A percentile compares a stretch with the other conserved stretches of the same genome.
Conservation (phyloP, 2,329 filamentous ascomycete species). For the Zymoseptoria pseudotritici region DNA sequence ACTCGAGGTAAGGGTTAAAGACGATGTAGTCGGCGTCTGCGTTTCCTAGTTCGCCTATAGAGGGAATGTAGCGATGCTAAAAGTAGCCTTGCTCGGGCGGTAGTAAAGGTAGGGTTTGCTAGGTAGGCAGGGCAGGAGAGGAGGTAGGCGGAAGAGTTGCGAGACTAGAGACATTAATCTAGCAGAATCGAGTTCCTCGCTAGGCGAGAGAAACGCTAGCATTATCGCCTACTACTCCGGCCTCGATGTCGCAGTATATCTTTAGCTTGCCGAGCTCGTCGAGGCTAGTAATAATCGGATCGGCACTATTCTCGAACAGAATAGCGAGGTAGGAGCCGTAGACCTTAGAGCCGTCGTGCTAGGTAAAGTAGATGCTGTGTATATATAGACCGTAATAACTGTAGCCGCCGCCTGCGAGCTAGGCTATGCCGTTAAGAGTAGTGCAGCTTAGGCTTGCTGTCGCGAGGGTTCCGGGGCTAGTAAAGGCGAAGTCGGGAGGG, state of each 20-base stretch:
- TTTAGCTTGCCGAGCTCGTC: conserved; percentile 59
- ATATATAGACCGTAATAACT: conserved; percentile 53
- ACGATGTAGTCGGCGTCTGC: conserved; percentile 29
- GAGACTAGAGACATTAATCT: conserved; percentile 10
- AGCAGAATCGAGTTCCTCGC: conserved; percentile 12
- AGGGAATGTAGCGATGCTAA: conserved; percentile 43
- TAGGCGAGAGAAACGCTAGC: conserved; percentile 12
- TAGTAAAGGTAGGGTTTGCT: neutral
- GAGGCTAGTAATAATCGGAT: conserved; percentile 53
- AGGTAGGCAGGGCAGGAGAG: conserved; percentile 5
- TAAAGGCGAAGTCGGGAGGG: conserved; percentile 33
- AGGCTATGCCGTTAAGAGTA: conserved; percentile 45
- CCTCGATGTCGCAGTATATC: conserved; percentile 23
- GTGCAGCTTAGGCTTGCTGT: conserved; percentile 35
- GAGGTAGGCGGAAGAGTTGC: neutral
- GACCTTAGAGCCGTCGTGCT: conserved; percentile 39
- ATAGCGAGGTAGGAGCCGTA: conserved; percentile 50
- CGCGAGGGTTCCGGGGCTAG: conserved; percentile 31
- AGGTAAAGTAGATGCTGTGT: conserved; percentile 48
- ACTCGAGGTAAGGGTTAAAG: conserved; percentile 1
- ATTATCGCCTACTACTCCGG: conserved; percentile 5
- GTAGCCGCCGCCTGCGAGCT: conserved; percentile 56
- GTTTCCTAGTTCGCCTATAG: conserved; percentile 36
- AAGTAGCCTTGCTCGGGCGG: conserved; percentile 12
- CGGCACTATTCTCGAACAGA: conserved; percentile 51